Base-by-base conservation (phyloP, 768 basidiomycete genomes). In the Austroboletus eburneus region DNA sequence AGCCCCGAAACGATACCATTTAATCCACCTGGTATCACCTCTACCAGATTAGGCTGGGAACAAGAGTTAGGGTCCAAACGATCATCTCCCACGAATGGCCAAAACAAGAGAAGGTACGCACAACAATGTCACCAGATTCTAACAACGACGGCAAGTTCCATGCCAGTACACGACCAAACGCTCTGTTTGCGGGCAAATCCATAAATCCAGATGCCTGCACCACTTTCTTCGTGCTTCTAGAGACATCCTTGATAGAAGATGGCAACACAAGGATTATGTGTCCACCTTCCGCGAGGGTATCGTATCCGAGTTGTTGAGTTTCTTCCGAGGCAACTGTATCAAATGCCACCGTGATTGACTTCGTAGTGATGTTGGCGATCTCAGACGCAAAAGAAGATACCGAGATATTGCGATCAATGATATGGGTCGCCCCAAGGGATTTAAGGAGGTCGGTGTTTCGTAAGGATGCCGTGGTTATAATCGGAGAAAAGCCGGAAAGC, bases 391-490 rank as follows among this genome's bases (percentile, higher is more conserved):
- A 42, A 1, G 52, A 42, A 17, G 50, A 20, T 1, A 39, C 21
- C 2, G 65, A 18, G 16, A 52, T 49, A 40, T 61, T 51, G 21
- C 64, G 59, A 52, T 68, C 67, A 36, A 74, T 53, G 20, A 73
- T 58, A 45, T 67, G 59, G 0, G 70, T 70, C 16, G 72, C 70
- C 9, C 71, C 71, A 10, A 69, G 56, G 5, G 65, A 62, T 37
- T 60, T 62, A 10, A 72, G 58, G 24, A 61, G 58, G 9, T 50
- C 60, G 0, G 58, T 44, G 47, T 73, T 69, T 37, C 63, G 59
- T 16, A 52, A 42, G 2, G 73, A 72, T 6, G 73, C 66, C 0
- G 73, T 74, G 13, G 70, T 63, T 34, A 72, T 64, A 33, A 74
- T 68, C 0, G 65, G 65, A 9, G 59, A 67, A 37, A 70, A 68